Evolutionary conservation across 345 rosid species (phyloP).

Genomic region (Noccaea bulbosa): DNA sequence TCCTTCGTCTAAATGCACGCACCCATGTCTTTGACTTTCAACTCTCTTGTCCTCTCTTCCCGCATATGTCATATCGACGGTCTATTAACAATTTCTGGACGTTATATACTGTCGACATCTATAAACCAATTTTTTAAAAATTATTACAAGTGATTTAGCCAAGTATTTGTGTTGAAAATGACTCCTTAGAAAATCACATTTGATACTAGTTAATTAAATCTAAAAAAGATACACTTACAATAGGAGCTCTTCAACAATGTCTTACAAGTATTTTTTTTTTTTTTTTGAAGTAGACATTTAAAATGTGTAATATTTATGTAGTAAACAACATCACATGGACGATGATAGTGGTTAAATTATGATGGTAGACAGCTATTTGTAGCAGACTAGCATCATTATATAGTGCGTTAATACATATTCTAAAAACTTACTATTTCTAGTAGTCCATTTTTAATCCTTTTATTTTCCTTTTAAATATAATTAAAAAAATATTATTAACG

Average conservation of each 20-base stretch:
- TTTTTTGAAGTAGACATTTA: neutral
- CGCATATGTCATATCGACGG: slow-evolving; percentile 19
- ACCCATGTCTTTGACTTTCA: slow-evolving; percentile 45
- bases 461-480: neutral
- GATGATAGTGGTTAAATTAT: neutral
- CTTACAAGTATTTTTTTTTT: neutral
- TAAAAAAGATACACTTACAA: neutral
- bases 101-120: slow-evolving; percentile 27
- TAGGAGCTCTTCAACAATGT: neutral
- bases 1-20: slow-evolving; percentile 34
- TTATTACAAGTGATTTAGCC: neutral
- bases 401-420: slow-evolving; percentile 7
- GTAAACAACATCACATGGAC: neutral
- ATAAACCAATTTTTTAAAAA: neutral
- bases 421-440: slow-evolving; percentile 1
- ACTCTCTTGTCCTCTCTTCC: slow-evolving; percentile 34
- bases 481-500: neutral
- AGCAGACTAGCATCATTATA: neutral
- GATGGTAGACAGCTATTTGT: slow-evolving; percentile 10
- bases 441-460: neutral
- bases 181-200: neutral
- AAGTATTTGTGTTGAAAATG: neutral
- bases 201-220: neutral
- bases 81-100: slow-evolving; percentile 13
- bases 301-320: neutral